Conservation (phyloP, 2,329 filamentous ascomycete species). For the Exserohilum turcica region DNA sequence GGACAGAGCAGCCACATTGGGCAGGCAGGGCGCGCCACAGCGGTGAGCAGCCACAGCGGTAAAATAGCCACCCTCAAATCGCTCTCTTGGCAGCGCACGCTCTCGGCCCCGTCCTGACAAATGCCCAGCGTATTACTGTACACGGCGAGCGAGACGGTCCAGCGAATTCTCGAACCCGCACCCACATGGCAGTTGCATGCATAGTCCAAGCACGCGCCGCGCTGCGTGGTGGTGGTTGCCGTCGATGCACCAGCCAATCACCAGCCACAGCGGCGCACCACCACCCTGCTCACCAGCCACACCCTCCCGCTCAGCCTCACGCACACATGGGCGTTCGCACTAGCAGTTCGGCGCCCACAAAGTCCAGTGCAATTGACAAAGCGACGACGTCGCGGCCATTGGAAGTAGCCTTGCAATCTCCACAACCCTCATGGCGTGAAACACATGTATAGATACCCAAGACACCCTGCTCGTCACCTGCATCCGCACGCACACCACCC, state of each 20-base stretch:
- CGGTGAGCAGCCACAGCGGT: constrained; percentile 29
- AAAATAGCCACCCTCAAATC: constrained; percentile 26
- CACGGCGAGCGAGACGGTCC: no score
- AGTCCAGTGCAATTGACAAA: background rate
- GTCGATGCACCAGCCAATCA: background rate
- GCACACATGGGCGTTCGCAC: background rate
- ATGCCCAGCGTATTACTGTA: no score
- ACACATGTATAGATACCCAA: background rate
- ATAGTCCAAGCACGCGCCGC: background rate
- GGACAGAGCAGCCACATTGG: background rate
- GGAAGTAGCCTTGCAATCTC: background rate
- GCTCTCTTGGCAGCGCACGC: background rate
- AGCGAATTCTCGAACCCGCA: background rate
- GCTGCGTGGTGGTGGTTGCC: no score
- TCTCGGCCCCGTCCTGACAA: background rate
- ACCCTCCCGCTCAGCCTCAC: constrained; percentile 9
- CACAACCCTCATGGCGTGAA: background rate
- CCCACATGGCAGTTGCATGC: no score
- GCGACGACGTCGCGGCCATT: background rate
- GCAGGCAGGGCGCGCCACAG: constrained; percentile 27
- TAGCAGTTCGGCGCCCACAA: no score
- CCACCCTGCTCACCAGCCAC: background rate
- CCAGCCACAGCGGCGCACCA: background rate
- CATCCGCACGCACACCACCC: background rate
- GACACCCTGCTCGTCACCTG: background rate